Base-by-base conservation (phyloP, 2,329 filamentous ascomycete genomes). In the Didymella pinodella region DNA sequence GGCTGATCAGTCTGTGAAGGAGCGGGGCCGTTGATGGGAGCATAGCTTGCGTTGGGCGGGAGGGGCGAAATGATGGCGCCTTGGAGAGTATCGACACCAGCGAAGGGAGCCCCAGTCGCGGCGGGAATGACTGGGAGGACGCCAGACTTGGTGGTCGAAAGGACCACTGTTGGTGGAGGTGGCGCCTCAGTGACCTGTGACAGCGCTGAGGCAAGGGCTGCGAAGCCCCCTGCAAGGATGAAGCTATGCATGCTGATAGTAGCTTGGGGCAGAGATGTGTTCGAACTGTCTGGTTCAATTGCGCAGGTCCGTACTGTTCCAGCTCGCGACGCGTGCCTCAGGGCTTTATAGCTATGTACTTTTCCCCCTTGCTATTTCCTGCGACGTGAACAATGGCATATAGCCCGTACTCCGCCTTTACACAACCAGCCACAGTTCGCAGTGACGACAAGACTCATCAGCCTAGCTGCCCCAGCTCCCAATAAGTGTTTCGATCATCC, bases 31-130 rank as follows among this genome's bases (percentile, higher is more conserved):
- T 51, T 41, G 40, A 68, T 57, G 20, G 67, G 66, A 10, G 62
- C 63, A 56, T 69, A 71, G 48, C 67, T 68, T 40, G 66, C 64
- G 26, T 61, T 53, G 8, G 65, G 57, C 1, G 69, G 68, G 0
- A 65, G 57, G 1, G 64, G 62, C n/a, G 62, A 60, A 22, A 71
- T 66, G 31, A 71, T 70, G 12, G 69, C 69, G n/a, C 67, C 65
- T 41, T 72, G 65, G 38, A 71, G 66, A 0, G 68, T 72, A 25
- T 65, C 62, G 28, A 71, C 59, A 18, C 67, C 66, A 10, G 58
- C 40, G 48, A 71, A 71, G 16, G 64, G 61, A 1, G 66, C 64
- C 10, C 29, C 57, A 1, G 60, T 62, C 8, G 48, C 54, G 6
- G 41, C 8, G 16, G 66, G 68, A 11, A 63, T 55, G 4, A 60